Percentiles rank a stretch among this genome's conserved stretches.
Evolutionary conservation across 108 stramenopile genomes (phyloP).

Genomic region (Cyclotella sp.): DNA sequence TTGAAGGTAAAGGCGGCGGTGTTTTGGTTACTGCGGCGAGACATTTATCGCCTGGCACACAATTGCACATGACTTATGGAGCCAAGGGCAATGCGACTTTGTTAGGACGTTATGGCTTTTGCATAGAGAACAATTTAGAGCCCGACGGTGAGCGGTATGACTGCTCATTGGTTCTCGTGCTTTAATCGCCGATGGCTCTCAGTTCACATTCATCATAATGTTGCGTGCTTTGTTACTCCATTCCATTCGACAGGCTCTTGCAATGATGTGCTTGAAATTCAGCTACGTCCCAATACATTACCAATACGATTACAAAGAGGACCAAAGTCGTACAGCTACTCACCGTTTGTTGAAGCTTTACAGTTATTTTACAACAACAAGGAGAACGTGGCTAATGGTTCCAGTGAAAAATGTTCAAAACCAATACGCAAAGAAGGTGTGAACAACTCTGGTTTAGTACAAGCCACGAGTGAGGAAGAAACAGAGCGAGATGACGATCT

Average conservation of each 20-base stretch:
- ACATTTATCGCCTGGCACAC: constrained; percentile 36
- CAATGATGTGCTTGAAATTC: constrained; percentile 78
- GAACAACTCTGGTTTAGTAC: not conserved
- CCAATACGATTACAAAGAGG: constrained; percentile 61
- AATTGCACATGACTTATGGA: constrained; percentile 78
- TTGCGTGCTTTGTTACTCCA: not conserved
- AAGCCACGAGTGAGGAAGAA: constrained; percentile 4
- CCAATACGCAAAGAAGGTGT: not conserved
- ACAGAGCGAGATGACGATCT: constrained; percentile 31
- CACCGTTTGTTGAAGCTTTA: constrained; percentile 61
- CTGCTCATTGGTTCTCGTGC: not conserved
- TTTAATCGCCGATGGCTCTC: not conserved
- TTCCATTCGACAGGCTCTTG: constrained; percentile 53
- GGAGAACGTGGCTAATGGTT: not conserved
- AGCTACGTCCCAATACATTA: constrained; percentile 17
- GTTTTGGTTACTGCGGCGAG: constrained; percentile 32
- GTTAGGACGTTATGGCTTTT: constrained; percentile 81
- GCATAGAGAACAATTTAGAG: constrained; percentile 71
- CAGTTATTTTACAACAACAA: constrained; percentile 46
- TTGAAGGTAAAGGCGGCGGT: not conserved
- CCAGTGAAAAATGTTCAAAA: not conserved
- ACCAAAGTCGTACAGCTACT: constrained; percentile 83
- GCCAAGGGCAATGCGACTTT: constrained; percentile 74
- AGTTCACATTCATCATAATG: not conserved
- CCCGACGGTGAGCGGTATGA: constrained; percentile 64